Evolutionary conservation across 148 eudicot genomes (phyloP).

Genomic region (Persicaria maculosa): DNA sequence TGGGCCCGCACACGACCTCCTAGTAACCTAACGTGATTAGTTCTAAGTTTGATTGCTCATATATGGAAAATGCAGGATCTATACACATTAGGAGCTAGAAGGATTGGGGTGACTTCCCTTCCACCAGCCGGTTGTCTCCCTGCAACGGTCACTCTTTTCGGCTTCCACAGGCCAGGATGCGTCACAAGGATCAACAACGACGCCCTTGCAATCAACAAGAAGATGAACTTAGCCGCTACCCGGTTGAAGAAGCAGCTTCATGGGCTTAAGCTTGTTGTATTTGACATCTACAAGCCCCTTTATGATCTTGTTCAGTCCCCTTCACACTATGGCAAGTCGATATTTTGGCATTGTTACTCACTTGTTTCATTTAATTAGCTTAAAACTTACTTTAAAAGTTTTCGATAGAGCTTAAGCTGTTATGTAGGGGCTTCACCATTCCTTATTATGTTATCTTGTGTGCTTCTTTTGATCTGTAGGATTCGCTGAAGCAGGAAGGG

Average conservation of each 20-base stretch:
- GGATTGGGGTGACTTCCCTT: conserved; percentile 89
- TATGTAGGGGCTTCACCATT: no score
- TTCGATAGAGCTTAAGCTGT: no score
- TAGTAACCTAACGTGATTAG: background rate
- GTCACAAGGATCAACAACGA: conserved; percentile 58
- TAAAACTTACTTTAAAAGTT: no score
- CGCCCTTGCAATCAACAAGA: conserved; percentile 73
- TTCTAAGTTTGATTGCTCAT: background rate
- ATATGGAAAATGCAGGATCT: conserved; percentile 33
- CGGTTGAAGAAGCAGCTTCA: conserved; percentile 54
- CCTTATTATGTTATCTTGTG: background rate
- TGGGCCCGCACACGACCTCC: no score
- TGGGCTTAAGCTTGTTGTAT: conserved; percentile 65
- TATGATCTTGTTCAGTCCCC: conserved; percentile 62
- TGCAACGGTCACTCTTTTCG: conserved; percentile 55
- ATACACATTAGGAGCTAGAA: conserved; percentile 72
- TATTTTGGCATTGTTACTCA: no score
- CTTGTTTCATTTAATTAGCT: no score
- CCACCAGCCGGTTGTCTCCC: conserved; percentile 95
- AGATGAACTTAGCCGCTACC: conserved; percentile 53
- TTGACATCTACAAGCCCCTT: conserved; percentile 78
- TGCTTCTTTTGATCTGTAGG: conserved; percentile 29
- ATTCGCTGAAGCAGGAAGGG: conserved; percentile 69
- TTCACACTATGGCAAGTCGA: conserved; percentile 44
- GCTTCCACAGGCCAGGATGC: conserved; percentile 52